A percentile compares a stretch with the other conserved stretches of the same genome.
Conservation (phyloP, 495 filamentous ascomycete species). For the Umbilicaria muhlenbergii region DNA sequence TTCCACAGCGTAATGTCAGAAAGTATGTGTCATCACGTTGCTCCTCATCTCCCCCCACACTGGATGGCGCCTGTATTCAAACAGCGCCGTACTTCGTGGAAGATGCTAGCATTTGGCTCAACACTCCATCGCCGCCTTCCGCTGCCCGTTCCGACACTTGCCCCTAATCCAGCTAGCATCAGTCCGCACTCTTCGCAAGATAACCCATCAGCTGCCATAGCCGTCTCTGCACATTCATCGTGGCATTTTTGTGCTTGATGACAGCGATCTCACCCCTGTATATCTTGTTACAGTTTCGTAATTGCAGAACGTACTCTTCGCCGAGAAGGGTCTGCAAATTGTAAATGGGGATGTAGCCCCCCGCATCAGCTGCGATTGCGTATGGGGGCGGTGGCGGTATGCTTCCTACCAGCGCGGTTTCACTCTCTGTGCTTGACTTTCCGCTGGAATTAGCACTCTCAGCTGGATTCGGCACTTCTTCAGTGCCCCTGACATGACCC, state of each 20-base stretch:
- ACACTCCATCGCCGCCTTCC: too few relatives aligned
- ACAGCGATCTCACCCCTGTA: conserved; percentile 18
- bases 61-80: too few relatives aligned
- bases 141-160: too few relatives aligned
- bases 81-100: too few relatives aligned
- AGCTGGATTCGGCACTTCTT: neutral
- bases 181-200: neutral
- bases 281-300: conserved; percentile 14
- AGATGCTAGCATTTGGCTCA: too few relatives aligned
- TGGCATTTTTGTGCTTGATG: conserved; percentile 22
- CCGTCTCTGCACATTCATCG: conserved; percentile 33
- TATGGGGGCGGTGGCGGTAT: conserved; percentile 9
- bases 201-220: conserved; percentile 57
- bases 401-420: neutral
- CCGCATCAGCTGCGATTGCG: conserved; percentile 8
- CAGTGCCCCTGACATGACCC: conserved; percentile 12
- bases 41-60: too few relatives aligned
- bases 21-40: too few relatives aligned
- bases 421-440: neutral
- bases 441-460: neutral
- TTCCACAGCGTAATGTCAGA: too few relatives aligned
- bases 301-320: conserved; percentile 15
- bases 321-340: conserved; percentile 26
- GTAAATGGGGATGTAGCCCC: conserved; percentile 27
- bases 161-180: too few relatives aligned